Percentiles rank a stretch among this genome's conserved stretches.
Evolutionary conservation across 768 basidiomycete species (phyloP).

Genomic region (Podaxis sp.): DNA sequence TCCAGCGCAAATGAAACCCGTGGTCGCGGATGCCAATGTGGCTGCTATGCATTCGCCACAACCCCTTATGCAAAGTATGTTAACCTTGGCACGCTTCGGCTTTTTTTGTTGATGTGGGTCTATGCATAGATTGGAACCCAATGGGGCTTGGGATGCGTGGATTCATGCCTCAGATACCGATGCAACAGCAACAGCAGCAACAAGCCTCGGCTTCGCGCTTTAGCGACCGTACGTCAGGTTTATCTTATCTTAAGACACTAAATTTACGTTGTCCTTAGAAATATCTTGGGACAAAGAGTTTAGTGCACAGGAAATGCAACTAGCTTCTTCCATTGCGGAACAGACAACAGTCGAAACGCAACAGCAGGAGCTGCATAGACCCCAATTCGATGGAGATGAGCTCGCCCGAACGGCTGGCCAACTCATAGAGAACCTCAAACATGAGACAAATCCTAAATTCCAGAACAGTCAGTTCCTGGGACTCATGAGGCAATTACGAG

Average conservation of each 20-base stretch:
- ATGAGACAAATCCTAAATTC: slow-evolving; percentile 83
- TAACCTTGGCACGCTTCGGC: not conserved
- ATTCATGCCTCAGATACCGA: slow-evolving; percentile 27
- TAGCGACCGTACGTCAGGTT: slow-evolving; percentile 40
- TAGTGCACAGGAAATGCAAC: slow-evolving; percentile 48
- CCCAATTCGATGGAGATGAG: slow-evolving; percentile 53
- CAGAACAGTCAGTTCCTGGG: slow-evolving; percentile 80
- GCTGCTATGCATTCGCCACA: slow-evolving; percentile 10
- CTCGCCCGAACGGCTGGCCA: slow-evolving; percentile 79
- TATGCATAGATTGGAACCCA: slow-evolving; percentile 34
- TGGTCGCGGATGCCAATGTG: not conserved
- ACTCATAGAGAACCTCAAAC: slow-evolving; percentile 70
- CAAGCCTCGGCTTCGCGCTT: not conserved
- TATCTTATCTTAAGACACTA: not conserved
- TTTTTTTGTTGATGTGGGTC: not conserved
- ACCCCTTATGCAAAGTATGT: slow-evolving; percentile 12
- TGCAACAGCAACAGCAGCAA: slow-evolving; percentile 26
- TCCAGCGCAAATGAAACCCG: not conserved
- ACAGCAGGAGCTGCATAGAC: slow-evolving; percentile 18
- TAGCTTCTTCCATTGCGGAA: slow-evolving; percentile 25
- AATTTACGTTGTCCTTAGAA: slow-evolving; percentile 24
- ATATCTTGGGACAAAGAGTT: slow-evolving; percentile 68
- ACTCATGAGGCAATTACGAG: slow-evolving; percentile 83
- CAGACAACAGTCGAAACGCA: slow-evolving; percentile 18
- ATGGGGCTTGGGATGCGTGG: slow-evolving; percentile 27